phyloP scores from a whole-genome alignment of 2,329 filamentous ascomycete genomes.

The Aspergillus eucalypticola region DNA sequence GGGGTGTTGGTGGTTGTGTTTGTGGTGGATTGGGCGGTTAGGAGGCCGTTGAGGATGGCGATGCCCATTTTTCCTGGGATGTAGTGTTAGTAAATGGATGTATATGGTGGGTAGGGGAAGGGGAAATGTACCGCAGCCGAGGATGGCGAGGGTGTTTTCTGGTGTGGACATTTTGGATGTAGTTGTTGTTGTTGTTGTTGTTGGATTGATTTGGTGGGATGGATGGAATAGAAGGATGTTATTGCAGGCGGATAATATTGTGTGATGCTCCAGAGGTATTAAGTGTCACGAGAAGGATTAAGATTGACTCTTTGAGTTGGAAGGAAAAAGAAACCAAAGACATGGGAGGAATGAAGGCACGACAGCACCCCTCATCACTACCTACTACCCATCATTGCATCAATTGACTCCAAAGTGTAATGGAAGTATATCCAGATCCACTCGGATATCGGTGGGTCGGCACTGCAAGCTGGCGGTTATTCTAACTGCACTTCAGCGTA shows the following conservation, averaged over 20 bases:
- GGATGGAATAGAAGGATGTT: background rate
- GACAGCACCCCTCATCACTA: background rate
- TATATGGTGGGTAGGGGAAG: background rate
- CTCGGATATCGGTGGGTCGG: background rate
- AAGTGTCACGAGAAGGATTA: background rate
- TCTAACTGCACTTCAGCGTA: background rate
- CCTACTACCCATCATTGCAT: background rate
- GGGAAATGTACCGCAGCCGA: constrained; percentile 2
- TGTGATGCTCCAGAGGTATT: background rate
- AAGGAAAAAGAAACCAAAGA: background rate
- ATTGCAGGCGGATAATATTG: too few relatives aligned
- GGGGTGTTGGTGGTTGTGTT: background rate
- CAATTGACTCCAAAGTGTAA: background rate
- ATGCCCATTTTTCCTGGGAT: constrained; percentile 5
- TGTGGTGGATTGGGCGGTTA: background rate
- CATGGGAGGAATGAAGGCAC: background rate
- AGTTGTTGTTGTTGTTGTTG: background rate
- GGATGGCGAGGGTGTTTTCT: background rate
- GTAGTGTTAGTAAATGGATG: background rate
- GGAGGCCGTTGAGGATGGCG: constrained; percentile 3
- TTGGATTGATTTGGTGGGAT: background rate
- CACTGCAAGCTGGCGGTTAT: background rate
- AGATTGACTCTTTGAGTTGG: background rate
- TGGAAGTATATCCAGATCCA: background rate
- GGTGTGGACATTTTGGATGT: background rate